Conservation (phyloP, 225 moss, liverwort and hornwort genomes). For the Physcomitrellopsis africana region DNA sequence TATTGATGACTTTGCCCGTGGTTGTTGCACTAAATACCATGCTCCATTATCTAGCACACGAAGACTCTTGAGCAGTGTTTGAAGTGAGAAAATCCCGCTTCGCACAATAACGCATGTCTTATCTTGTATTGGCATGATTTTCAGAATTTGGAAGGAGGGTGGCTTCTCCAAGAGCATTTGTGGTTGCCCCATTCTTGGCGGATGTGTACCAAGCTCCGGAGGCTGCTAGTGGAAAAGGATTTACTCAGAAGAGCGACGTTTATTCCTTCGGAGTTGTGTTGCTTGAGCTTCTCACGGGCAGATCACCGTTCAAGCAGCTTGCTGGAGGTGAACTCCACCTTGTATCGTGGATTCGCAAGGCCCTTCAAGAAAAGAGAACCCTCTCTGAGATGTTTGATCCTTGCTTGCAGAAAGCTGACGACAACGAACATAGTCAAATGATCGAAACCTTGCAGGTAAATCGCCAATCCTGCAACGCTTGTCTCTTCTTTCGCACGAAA, state of each 20-base stretch:
- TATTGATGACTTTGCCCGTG: too few relatives aligned
- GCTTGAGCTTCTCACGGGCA: slow-evolving; percentile 75
- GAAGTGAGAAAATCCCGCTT: too few relatives aligned
- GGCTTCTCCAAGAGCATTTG: background rate
- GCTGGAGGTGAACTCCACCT: slow-evolving; percentile 49
- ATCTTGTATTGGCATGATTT: too few relatives aligned
- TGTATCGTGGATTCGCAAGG: slow-evolving; percentile 64
- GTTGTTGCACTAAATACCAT: too few relatives aligned
- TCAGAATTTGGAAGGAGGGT: slow-evolving; percentile 22
- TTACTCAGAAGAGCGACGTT: slow-evolving; percentile 66
- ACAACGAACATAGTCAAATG: slow-evolving; percentile 46
- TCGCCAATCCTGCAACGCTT: background rate
- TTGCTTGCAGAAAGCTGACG: slow-evolving; percentile 35
- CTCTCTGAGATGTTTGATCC: slow-evolving; percentile 59
- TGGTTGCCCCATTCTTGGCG: slow-evolving; percentile 34
- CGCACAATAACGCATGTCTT: too few relatives aligned
- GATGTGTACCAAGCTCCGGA: slow-evolving; percentile 62
- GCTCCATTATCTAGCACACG: too few relatives aligned
- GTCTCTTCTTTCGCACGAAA: background rate
- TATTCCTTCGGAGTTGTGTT: slow-evolving; percentile 77
- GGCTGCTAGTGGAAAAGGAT: slow-evolving; percentile 28
- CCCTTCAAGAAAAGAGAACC: slow-evolving; percentile 53
- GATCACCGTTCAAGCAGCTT: slow-evolving; percentile 59
- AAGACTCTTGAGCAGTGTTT: too few relatives aligned
- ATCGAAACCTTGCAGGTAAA: slow-evolving; percentile 63